Evolutionary conservation across 129 eudicot species (phyloP).

Genomic region (Saussurea involucrata): DNA sequence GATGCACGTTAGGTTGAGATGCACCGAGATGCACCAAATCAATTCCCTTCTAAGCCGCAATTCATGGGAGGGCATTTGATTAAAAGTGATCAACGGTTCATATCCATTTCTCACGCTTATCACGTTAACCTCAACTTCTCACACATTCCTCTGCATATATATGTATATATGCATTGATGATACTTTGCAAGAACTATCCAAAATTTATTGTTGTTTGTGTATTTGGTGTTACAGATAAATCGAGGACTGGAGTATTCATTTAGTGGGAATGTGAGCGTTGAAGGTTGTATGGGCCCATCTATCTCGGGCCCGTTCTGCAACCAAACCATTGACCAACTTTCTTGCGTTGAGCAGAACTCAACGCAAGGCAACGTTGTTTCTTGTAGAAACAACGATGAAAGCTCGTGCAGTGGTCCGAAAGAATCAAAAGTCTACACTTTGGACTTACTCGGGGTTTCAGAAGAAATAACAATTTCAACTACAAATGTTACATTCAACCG

Average conservation of each 20-base stretch:
- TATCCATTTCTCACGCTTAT: no score
- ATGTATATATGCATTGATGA: neutral
- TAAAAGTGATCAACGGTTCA: no score
- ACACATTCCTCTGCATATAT: no score
- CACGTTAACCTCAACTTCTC: no score
- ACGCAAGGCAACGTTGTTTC: slow-evolving; percentile 12
- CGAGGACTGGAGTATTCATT: slow-evolving; percentile 20
- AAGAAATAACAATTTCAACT: slow-evolving; percentile 20
- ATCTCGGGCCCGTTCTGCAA: slow-evolving; percentile 24
- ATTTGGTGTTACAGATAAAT: slow-evolving; percentile 21
- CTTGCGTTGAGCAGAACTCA: slow-evolving; percentile 24
- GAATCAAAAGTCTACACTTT: slow-evolving; percentile 29
- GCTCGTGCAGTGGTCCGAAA: slow-evolving; percentile 14
- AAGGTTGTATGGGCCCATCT: slow-evolving; percentile 25
- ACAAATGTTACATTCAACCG: slow-evolving; percentile 2
- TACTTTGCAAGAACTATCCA: neutral
- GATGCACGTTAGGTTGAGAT: no score
- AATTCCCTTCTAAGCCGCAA: no score
- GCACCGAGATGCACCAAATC: no score
- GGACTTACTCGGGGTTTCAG: slow-evolving; percentile 18
- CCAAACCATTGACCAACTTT: slow-evolving; percentile 32
- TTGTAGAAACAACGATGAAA: slow-evolving; percentile 23
- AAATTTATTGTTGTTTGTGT: neutral
- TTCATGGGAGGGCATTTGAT: no score
- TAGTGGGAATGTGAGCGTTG: slow-evolving; percentile 26